These are phyloP conservation scores for Fusarium euwallaceae DNA, from an alignment of 2,329 filamentous ascomycete genomes.

Conservation along the genomic window DNA sequence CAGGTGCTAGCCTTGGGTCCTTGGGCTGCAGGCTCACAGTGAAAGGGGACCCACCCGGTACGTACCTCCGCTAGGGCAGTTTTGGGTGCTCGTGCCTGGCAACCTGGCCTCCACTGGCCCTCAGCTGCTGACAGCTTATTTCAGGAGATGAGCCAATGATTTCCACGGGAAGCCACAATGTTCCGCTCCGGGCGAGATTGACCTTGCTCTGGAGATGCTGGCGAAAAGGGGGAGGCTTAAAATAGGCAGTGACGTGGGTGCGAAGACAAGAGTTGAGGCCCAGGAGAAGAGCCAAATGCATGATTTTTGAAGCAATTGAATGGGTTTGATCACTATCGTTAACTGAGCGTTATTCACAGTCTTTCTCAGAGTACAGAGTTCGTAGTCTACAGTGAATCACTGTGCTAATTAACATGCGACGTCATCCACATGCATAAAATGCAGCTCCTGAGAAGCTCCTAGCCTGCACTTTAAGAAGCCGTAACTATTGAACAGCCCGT, in stretches of 20 bases:
- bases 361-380: background rate
- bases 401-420: background rate
- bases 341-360: background rate
- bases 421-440: background rate
- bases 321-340: background rate
- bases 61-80: conserved; percentile 18
- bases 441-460: background rate
- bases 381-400: background rate
- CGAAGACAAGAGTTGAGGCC: background rate
- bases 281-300: background rate
- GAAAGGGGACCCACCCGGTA: conserved; percentile 12
- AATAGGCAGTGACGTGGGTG: conserved; percentile 2
- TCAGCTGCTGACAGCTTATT: conserved; percentile 34
- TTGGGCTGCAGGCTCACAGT: conserved; percentile 2
- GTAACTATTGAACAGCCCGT: background rate
- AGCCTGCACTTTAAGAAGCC: background rate
- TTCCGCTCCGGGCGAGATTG: conserved; percentile 39
- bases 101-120: conserved; percentile 20
- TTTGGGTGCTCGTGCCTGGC: conserved; percentile 14
- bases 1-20: conserved; percentile 15
- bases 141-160: conserved; percentile 23
- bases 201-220: conserved; percentile 30
- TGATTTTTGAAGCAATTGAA: background rate
- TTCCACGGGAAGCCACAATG: conserved; percentile 10
- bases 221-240: conserved; percentile 37